phyloP scores from a whole-genome alignment of 176 grass and related monocot species.

The Chrysopogon serrulatus region DNA sequence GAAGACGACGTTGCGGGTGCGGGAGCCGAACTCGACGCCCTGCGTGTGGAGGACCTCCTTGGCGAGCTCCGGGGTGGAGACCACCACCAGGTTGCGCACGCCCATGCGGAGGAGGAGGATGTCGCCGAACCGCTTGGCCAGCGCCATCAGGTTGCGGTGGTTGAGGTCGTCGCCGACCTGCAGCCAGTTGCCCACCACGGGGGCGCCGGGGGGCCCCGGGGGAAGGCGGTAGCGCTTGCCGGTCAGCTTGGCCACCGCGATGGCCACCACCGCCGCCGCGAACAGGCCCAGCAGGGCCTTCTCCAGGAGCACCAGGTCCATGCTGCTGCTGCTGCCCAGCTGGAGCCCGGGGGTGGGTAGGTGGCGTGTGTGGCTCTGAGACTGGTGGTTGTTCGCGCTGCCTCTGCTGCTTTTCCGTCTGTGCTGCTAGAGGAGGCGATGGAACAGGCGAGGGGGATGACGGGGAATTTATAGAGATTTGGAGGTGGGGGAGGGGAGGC shows the following conservation, averaged over 20 bases:
- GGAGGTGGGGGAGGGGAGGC: too few species aligned
- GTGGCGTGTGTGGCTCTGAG: neutral
- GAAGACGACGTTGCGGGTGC: constrained; percentile 95
- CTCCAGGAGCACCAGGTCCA: constrained; percentile 73
- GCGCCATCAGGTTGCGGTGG: constrained; percentile 69
- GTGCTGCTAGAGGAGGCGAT: neutral
- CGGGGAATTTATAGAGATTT: neutral
- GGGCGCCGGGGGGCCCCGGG: constrained; percentile 45
- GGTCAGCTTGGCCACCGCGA: constrained; percentile 63
- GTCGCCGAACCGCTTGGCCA: constrained; percentile 76
- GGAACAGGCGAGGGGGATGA: neutral
- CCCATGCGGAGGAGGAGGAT: constrained; percentile 93
- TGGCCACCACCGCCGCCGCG: constrained; percentile 62
- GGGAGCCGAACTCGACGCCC: constrained; percentile 96
- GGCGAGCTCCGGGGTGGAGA: constrained; percentile 72
- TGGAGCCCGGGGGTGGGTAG: neutral
- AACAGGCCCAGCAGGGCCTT: constrained; percentile 90
- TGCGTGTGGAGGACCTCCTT: constrained; percentile 94
- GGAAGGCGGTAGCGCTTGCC: constrained; percentile 73
- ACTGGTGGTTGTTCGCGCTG: too few species aligned
- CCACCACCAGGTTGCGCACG: constrained; percentile 83
- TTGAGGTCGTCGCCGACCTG: constrained; percentile 97
- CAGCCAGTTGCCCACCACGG: constrained; percentile 90
- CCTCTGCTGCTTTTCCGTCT: too few species aligned
- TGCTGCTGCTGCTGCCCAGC: neutral